Conservation (phyloP, 306 rosid genomes). For the Malus sieversii region DNA sequence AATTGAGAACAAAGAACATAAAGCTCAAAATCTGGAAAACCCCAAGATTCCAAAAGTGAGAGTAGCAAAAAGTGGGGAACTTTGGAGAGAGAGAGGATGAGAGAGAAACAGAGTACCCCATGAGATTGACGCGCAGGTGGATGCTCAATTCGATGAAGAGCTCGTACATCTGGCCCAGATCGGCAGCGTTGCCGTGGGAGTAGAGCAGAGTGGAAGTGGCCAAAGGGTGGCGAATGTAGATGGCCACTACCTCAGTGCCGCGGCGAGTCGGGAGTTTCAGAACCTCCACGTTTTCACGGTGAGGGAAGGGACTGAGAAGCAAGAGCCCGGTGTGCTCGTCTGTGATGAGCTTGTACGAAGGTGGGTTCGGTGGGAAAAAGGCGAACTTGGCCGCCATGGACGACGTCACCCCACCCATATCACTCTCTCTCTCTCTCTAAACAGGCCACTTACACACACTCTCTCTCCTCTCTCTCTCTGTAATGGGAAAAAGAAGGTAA, state of each 20-base stretch:
- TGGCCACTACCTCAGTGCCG: conserved; percentile 68
- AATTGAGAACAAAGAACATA: neutral
- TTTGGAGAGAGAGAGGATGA: neutral
- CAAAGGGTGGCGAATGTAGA: conserved; percentile 80
- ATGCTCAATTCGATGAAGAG: conserved; percentile 81
- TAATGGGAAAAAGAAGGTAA: neutral
- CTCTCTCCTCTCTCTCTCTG: neutral
- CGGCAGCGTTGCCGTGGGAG: conserved; percentile 97
- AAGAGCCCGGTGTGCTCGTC: conserved; percentile 64
- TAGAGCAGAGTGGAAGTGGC: conserved; percentile 81
- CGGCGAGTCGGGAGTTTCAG: conserved; percentile 70
- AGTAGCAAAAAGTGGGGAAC: conserved; percentile 3
- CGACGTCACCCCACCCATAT: conserved; percentile 94
- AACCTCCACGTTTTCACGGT: conserved; percentile 84
- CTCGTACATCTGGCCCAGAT: conserved; percentile 97
- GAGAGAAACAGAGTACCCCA: conserved; percentile 50
- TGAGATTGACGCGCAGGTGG: conserved; percentile 77
- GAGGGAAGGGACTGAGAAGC: conserved; percentile 72
- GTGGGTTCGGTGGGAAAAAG: conserved; percentile 87
- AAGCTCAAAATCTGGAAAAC: conserved; percentile 1
- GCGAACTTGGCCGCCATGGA: conserved; percentile 98
- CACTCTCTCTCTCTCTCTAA: neutral
- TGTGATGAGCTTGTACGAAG: conserved; percentile 58
- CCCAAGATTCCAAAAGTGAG: conserved; percentile 4
- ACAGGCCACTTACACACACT: neutral